Base-by-base conservation (phyloP, 2,329 filamentous ascomycete genomes). In the Herpotrichia juniperi region DNA sequence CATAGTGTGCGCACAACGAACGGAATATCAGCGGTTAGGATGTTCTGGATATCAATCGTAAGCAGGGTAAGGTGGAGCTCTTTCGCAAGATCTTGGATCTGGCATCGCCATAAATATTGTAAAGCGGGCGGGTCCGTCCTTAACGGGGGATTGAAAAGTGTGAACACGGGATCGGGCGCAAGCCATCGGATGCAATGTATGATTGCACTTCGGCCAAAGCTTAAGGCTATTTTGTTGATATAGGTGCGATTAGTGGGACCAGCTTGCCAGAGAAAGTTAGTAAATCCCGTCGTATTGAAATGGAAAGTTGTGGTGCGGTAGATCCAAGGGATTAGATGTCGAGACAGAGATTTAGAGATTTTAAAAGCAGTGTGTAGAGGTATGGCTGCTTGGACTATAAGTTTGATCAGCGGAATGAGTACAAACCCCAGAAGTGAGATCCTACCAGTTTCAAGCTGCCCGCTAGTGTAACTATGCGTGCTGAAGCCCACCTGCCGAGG, bases 181-280 rank as follows among this genome's bases (percentile, higher is more conserved):
- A 70, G 48, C 69, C 69, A 72, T 11, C 69, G 63, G 7, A 68
- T 54, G 30, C 62, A 68, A 28, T 71, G 68, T 9, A 70, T 46
- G 1, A 65, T 45, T 9, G 66, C 66, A 0, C 46, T 42, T 8
- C 51, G 56, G 22, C 56, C 56, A 35, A 64, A 68, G 19, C 51
- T 48, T 19, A 68, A 66, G 0, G 62, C 61, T 1, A 71, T 34
- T 17, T 61, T 59, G 10, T 53, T 54, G 28, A 71, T 50, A 7
- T 63, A 26, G 5, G 48, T 32, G 8, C 67, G 64, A 22, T 63
- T 64, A 6, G 11, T 26, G 8, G 67, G 67, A 2, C 65, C 66
- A 5, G 56, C 50, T 45, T 31, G 32, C 56, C 56, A 59, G 12
- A 61, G 50, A 42, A 61, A 61, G 37, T 52, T 51, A 2, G 58